Conservation (phyloP, 768 basidiomycete species). For the Calocera cornea region DNA sequence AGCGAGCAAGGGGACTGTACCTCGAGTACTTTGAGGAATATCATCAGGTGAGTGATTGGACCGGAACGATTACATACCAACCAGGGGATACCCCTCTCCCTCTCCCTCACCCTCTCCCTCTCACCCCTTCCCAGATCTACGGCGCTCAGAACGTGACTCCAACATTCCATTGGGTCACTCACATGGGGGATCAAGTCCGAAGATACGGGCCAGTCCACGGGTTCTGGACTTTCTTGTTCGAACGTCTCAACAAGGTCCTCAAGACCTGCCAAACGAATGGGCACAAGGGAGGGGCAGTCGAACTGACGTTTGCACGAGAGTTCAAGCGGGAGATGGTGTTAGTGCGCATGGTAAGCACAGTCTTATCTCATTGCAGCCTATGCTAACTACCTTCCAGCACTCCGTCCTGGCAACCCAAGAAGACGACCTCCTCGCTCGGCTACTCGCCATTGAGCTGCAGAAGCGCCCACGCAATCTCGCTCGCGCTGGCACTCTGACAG, state of each 20-base stretch:
- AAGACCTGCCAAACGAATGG: slow-evolving; percentile 27
- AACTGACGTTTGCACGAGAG: slow-evolving; percentile 23
- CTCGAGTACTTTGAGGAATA: not conserved
- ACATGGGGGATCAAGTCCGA: slow-evolving; percentile 18
- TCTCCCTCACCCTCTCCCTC: not conserved
- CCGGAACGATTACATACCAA: not conserved
- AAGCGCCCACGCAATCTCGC: not conserved
- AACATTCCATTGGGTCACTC: slow-evolving; percentile 29
- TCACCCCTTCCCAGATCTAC: slow-evolving; percentile 20
- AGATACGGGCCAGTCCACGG: slow-evolving; percentile 28
- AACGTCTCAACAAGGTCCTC: slow-evolving; percentile 26
- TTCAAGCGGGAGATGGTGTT: slow-evolving; percentile 10
- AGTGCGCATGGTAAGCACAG: not conserved
- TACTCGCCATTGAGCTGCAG: not conserved
- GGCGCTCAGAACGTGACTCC: slow-evolving; percentile 23
- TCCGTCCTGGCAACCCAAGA: not conserved
- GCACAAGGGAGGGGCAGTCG: slow-evolving; percentile 24
- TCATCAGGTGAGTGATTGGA: not conserved
- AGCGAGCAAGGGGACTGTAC: not conserved
- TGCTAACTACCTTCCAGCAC: not conserved
- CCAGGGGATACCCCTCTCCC: not conserved
- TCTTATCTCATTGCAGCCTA: not conserved
- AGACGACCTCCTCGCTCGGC: not conserved
- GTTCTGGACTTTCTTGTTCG: slow-evolving; percentile 30
- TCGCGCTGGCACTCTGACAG: not conserved